These are phyloP conservation scores for Silene uniflora DNA, from an alignment of 148 eudicot genomes.

Conservation along the genomic window DNA sequence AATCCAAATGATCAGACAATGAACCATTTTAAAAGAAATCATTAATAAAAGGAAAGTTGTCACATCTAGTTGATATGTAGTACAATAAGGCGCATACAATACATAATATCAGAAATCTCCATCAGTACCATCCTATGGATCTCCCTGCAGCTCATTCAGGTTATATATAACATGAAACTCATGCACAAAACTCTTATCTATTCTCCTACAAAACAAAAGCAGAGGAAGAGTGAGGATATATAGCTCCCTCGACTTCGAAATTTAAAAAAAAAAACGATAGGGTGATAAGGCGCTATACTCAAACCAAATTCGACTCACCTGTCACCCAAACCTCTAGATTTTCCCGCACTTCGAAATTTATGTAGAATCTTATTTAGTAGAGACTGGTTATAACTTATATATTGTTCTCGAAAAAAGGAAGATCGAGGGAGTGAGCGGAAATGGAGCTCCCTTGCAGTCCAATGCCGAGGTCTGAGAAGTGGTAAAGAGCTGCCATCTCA, in stretches of 20 bases:
- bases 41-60: background rate
- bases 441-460: slow-evolving; percentile 65
- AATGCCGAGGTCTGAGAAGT: slow-evolving; percentile 55
- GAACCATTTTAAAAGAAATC: background rate
- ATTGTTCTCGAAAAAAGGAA: background rate
- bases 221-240: too few relatives aligned
- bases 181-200: background rate
- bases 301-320: too few relatives aligned
- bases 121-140: background rate
- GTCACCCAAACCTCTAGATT: too few relatives aligned
- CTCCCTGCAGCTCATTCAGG: background rate
- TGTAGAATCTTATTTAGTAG: too few relatives aligned
- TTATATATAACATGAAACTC: background rate
- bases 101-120: too few relatives aligned
- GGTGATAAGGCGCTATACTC: too few relatives aligned
- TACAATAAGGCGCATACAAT: too few relatives aligned
- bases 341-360: too few relatives aligned
- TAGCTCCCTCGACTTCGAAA: too few relatives aligned
- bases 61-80: background rate
- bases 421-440: background rate
- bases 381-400: too few relatives aligned
- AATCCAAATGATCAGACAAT: background rate
- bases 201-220: too few relatives aligned
- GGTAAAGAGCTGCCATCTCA: slow-evolving; percentile 70
- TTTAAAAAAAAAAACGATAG: too few relatives aligned